Evolutionary conservation across 108 stramenopile genomes (phyloP).

Genomic region (Licmophora abbreviata): DNA sequence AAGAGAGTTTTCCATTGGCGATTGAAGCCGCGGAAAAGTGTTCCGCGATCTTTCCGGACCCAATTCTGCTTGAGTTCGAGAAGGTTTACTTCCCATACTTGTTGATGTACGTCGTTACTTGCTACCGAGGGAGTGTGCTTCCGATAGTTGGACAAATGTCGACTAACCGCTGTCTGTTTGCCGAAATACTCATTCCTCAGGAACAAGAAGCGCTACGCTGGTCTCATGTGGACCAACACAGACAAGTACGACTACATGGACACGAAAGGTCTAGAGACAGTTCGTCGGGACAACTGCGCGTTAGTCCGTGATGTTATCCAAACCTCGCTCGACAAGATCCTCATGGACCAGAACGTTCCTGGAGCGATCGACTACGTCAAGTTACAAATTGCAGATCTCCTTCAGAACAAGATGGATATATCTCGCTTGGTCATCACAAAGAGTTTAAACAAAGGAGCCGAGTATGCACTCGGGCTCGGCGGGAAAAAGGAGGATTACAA

Average conservation of each 20-base stretch:
- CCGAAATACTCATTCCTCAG: constrained; percentile 20
- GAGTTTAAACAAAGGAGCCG: constrained; percentile 94
- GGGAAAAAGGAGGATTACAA: constrained; percentile 95
- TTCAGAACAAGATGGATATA: constrained; percentile 99
- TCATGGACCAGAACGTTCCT: constrained; percentile 88
- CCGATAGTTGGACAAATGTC: background rate
- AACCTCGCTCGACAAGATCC: constrained; percentile 94
- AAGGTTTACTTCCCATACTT: constrained; percentile 99
- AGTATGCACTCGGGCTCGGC: constrained; percentile 83
- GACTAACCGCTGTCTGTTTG: constrained; percentile 5
- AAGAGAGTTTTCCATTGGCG: constrained; percentile 92
- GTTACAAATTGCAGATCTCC: constrained; percentile 84
- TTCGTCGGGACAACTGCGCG: constrained; percentile 98
- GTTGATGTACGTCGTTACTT: constrained; percentile 85
- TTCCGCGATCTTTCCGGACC: constrained; percentile 90
- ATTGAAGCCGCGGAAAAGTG: constrained; percentile 92
- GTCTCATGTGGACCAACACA: constrained; percentile 91
- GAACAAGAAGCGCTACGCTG: constrained; percentile 99
- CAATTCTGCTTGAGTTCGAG: constrained; percentile 91
- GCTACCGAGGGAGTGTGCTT: background rate
- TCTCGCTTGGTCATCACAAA: constrained; percentile 97
- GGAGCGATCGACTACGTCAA: constrained; percentile 92
- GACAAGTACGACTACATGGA: constrained; percentile 99
- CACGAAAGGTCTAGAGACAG: constrained; percentile 97
- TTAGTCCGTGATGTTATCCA: constrained; percentile 95